Percentiles rank a stretch among this genome's conserved stretches.
Conservation (phyloP, 2,329 filamentous ascomycete species). For the Ophiostoma fasciatum region DNA sequence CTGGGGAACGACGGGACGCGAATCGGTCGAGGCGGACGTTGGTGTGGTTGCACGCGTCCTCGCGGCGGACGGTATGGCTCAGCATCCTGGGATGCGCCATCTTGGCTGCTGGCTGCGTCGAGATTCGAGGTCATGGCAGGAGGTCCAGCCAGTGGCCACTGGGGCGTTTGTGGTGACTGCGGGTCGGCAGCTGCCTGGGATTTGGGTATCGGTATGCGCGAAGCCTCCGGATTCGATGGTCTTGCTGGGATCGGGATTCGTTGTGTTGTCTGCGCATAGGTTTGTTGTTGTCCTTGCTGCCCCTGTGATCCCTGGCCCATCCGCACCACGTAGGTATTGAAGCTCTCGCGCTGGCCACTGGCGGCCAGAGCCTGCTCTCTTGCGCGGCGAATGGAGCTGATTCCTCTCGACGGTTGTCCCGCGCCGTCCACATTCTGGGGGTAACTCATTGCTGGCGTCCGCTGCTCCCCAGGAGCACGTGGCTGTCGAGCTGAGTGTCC, state of each 20-base stretch:
- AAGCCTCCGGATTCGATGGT: neutral
- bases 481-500: neutral
- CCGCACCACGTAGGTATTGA: slow-evolving; percentile 14
- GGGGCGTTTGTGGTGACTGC: slow-evolving; percentile 29
- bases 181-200: slow-evolving; percentile 20
- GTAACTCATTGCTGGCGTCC: slow-evolving; percentile 38
- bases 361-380: slow-evolving; percentile 37
- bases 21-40: slow-evolving; percentile 45
- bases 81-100: slow-evolving; percentile 13
- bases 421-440: slow-evolving; percentile 38
- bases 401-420: slow-evolving; percentile 28
- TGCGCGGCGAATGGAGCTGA: slow-evolving; percentile 38
- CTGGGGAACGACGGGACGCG: slow-evolving; percentile 44
- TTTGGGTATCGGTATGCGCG: slow-evolving; percentile 13
- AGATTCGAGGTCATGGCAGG: slow-evolving; percentile 18
- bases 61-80: slow-evolving; percentile 35
- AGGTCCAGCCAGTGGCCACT: slow-evolving; percentile 37
- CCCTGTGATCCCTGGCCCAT: slow-evolving; percentile 9
- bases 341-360: slow-evolving; percentile 19
- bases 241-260: slow-evolving; percentile 12
- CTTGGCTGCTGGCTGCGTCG: slow-evolving; percentile 9
- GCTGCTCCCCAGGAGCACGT: slow-evolving; percentile 11
- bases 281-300: neutral
- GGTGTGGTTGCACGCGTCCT: slow-evolving; percentile 36
- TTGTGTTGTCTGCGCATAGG: slow-evolving; percentile 13